Conservation (phyloP, 164 flowering plant genomes). For the Piper betle region DNA sequence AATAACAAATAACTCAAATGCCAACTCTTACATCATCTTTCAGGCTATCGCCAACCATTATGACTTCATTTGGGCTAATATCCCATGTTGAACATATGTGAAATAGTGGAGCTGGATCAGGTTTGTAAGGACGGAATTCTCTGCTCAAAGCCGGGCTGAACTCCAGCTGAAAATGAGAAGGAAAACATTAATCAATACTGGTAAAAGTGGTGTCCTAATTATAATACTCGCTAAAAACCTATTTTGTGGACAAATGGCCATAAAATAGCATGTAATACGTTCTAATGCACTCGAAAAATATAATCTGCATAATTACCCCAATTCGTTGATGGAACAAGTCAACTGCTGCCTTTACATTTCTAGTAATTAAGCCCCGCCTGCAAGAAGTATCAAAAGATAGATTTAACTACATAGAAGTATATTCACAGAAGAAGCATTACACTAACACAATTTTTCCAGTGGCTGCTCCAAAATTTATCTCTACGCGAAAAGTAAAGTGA, state of each 20-base stretch:
- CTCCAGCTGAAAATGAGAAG: conserved; percentile 29
- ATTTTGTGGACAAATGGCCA: too few relatives aligned
- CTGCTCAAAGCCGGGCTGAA: conserved; percentile 90
- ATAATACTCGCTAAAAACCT: not conserved
- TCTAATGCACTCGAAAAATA: too few relatives aligned
- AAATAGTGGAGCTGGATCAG: conserved; percentile 79
- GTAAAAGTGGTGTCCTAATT: not conserved
- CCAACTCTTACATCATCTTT: conserved; percentile 71
- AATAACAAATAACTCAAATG: too few relatives aligned
- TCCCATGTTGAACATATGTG: conserved; percentile 86
- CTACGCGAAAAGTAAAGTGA: too few relatives aligned
- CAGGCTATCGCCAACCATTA: conserved; percentile 95
- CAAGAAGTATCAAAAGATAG: not conserved
- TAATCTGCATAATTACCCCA: conserved; percentile 35
- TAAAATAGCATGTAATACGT: too few relatives aligned
- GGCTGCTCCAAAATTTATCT: too few relatives aligned
- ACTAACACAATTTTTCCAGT: too few relatives aligned
- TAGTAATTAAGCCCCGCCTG: conserved; percentile 91
- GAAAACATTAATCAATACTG: not conserved
- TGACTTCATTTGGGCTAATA: conserved; percentile 66
- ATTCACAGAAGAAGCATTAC: not conserved
- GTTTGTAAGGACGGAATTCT: conserved; percentile 88
- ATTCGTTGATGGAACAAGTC: conserved; percentile 73
- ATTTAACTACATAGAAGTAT: not conserved
- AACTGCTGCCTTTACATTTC: conserved; percentile 75